A percentile compares a stretch with the other conserved stretches of the same genome.
Evolutionary conservation across 306 rosid genomes (phyloP).

Genomic region (Amphicarpaea edgeworthii): DNA sequence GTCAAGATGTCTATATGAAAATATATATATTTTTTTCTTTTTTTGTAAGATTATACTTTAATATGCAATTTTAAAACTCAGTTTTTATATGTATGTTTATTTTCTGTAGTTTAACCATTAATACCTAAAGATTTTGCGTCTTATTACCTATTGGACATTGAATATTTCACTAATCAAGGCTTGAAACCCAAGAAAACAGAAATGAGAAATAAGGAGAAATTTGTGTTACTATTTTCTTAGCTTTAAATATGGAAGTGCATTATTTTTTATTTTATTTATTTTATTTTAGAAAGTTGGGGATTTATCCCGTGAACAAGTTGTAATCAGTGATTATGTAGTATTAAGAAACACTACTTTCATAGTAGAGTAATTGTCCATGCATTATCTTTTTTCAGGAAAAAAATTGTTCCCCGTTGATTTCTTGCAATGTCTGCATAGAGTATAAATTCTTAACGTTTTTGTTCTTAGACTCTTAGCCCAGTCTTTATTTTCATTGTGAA

Average conservation of each 20-base stretch:
- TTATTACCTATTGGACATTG: background rate
- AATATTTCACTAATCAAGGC: conserved; percentile 3
- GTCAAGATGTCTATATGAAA: background rate
- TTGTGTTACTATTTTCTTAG: background rate
- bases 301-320: background rate
- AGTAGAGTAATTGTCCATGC: background rate
- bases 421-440: background rate
- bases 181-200: background rate
- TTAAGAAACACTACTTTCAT: background rate
- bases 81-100: background rate
- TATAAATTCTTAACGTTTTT: background rate
- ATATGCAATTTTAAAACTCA: background rate
- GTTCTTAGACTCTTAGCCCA: background rate
- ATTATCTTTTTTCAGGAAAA: conserved; percentile 7
- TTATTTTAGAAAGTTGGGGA: background rate
- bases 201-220: background rate
- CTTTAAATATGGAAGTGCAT: background rate
- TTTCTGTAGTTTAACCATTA: background rate
- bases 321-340: background rate
- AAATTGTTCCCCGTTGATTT: background rate
- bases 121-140: background rate
- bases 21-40: background rate
- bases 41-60: background rate
- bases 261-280: too few relatives aligned
- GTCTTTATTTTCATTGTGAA: background rate